Percentiles rank a stretch among this genome's conserved stretches.
These are phyloP conservation scores for Fusarium temperatum DNA, from an alignment of 2,329 filamentous ascomycete species.

Conservation along the genomic window DNA sequence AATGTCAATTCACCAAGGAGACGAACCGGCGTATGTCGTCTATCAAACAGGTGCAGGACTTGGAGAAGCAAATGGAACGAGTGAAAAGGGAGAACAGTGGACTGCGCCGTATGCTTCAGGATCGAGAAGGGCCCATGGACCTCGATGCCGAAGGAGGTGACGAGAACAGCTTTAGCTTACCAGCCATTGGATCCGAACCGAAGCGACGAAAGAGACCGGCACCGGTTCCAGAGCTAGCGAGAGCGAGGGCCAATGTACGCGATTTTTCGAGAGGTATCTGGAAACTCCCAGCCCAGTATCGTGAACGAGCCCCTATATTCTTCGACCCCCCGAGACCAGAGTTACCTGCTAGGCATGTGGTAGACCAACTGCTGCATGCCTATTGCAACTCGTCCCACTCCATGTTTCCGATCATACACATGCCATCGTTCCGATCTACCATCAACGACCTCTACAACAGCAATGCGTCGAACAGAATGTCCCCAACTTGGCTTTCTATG, in stretches of 20 bases:
- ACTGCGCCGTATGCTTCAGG: constrained; percentile 71
- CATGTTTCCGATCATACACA: constrained; percentile 86
- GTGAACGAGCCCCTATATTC: constrained; percentile 57
- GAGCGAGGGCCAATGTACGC: constrained; percentile 76
- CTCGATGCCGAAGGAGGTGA: constrained; percentile 58
- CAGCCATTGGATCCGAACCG: constrained; percentile 72
- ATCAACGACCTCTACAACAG: constrained; percentile 82
- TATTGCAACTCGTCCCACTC: constrained; percentile 83
- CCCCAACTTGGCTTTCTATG: constrained; percentile 78
- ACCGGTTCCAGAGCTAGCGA: constrained; percentile 73
- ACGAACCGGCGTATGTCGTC: constrained; percentile 99
- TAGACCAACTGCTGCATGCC: constrained; percentile 76
- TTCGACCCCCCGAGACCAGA: constrained; percentile 67
- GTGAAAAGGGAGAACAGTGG: constrained; percentile 82
- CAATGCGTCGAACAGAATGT: constrained; percentile 60
- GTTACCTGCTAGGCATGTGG: constrained; percentile 74
- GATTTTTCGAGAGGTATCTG: constrained; percentile 81
- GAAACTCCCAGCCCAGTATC: constrained; percentile 77
- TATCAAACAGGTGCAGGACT: constrained; percentile 97
- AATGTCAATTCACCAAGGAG: constrained; percentile 99
- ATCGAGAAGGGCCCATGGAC: constrained; percentile 60
- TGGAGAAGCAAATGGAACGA: constrained; percentile 88
- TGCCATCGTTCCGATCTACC: constrained; percentile 80
- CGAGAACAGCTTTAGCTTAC: constrained; percentile 65
- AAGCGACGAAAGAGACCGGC: constrained; percentile 69